Conservation (phyloP, 2,329 filamentous ascomycete genomes). For the Colletotrichum sp. region DNA sequence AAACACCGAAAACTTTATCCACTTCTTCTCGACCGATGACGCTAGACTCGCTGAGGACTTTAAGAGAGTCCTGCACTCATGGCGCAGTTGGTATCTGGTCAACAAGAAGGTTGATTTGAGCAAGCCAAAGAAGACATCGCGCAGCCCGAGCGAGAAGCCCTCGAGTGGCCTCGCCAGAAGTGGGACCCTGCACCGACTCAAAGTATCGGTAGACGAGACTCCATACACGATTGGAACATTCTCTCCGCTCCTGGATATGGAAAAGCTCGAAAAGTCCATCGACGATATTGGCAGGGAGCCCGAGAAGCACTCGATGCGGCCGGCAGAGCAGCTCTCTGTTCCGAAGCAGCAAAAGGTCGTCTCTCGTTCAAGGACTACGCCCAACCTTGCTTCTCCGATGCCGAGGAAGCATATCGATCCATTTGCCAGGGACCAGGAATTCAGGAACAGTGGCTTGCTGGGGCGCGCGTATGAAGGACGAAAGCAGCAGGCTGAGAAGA, state of each 20-base stretch:
- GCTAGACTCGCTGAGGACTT: conserved; percentile 69
- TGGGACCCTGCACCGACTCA: conserved; percentile 37
- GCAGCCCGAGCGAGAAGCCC: conserved; percentile 29
- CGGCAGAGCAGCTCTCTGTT: neutral
- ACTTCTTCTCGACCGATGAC: conserved; percentile 89
- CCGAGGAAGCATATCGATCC: conserved; percentile 10
- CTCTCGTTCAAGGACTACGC: conserved; percentile 10
- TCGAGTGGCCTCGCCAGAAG: conserved; percentile 32
- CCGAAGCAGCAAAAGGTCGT: conserved; percentile 3
- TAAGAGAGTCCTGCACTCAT: conserved; percentile 73
- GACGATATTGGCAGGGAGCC: conserved; percentile 54
- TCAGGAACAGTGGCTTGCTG: conserved; percentile 57
- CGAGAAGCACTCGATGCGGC: conserved; percentile 18
- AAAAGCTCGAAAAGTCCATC: conserved; percentile 59
- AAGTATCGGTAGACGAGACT: conserved; percentile 51
- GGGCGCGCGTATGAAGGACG: conserved; percentile 54
- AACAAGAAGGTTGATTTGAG: conserved; percentile 66
- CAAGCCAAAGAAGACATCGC: conserved; percentile 34
- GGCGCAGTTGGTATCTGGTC: conserved; percentile 92
- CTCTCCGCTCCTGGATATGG: conserved; percentile 69
- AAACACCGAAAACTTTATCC: conserved; percentile 84
- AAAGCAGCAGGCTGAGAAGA: conserved; percentile 39
- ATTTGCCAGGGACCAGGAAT: conserved; percentile 42
- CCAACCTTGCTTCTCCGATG: neutral
- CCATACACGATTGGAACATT: conserved; percentile 72